Evolutionary conservation across 441 rosid genomes (phyloP), one percentile per base, ranked within the genome.

Genomic region (Pelargonium myrrhifolium): DNA sequence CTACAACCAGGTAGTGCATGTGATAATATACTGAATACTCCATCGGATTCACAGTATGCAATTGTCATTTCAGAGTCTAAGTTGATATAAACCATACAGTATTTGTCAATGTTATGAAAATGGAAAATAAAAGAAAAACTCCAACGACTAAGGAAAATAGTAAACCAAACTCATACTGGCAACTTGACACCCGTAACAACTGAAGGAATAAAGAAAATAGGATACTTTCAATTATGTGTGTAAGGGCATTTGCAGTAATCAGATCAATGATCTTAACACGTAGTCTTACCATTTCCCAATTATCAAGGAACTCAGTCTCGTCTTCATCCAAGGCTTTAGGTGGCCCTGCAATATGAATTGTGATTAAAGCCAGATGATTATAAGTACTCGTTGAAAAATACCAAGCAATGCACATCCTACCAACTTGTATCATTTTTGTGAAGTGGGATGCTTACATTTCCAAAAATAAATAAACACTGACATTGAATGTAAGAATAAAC

Each of bases 311-410:
- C 84, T 94, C 97, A 1, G 96, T 91, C 79, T 91, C 97, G 22
- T 94, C 97, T 69, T 92, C 96, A 78, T 92, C 99, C 76, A 94
- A 74, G 71, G 99, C 92, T 82, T 94, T 91, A 5, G 97, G 97
- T 22, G 96, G 97, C 71, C 96, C 97, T 92, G 79, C 43, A 73
- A 71, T 62, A 62, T 69, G 59, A 68, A 43, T 14, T 65, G 28
- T 3, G 26, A 20, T 42, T 42, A 78, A 68, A 69, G 20, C 68
- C 40, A 39, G 5, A 61, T 21, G 22, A 65, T 18, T 40, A 55
- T 26, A 9, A 9, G 73, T 37, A 67, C 61, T 63, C 31, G 3
- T 24, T 53, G 39, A 4, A 68, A 62, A 45, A 37, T 0, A 42
- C 9, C 47, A 69, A 65, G 53, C 15, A 14, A 28, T 64, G 62